Conservation (phyloP, 495 filamentous ascomycete species). For the Hypoxylon lienhwacheense region DNA sequence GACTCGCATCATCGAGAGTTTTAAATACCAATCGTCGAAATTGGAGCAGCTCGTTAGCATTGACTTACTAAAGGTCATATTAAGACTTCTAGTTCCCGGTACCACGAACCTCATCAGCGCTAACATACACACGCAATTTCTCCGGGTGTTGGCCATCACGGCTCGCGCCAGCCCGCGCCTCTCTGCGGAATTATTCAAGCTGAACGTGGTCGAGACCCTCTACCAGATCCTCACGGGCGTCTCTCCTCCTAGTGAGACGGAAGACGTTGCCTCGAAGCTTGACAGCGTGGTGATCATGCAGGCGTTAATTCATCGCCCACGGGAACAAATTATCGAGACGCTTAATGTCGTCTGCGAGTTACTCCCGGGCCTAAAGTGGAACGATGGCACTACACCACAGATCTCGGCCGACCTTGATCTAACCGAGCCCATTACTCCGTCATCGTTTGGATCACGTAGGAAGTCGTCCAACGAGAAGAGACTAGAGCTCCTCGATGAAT, state of each 20-base stretch:
- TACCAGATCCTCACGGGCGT: conserved; percentile 98
- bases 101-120: conserved; percentile 94
- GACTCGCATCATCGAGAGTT: conserved; percentile 95
- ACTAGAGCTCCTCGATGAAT: conserved; percentile 71
- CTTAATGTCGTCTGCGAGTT: conserved; percentile 98
- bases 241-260: conserved; percentile 78
- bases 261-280: conserved; percentile 84
- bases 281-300: conserved; percentile 99
- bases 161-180: conserved; percentile 84
- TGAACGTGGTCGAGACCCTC: conserved; percentile 96
- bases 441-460: conserved; percentile 46
- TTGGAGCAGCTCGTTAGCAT: conserved; percentile 89
- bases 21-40: conserved; percentile 80
- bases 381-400: conserved; percentile 44
- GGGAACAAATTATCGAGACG: conserved; percentile 95
- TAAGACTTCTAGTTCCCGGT: conserved; percentile 89
- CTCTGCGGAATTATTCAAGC: conserved; percentile 89
- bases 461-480: conserved; percentile 76
- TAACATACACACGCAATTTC: conserved; percentile 95
- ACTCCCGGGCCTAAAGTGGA: conserved; percentile 67
- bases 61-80: conserved; percentile 80
- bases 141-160: conserved; percentile 84
- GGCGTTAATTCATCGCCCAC: conserved; percentile 92
- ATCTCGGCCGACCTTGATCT: conserved; percentile 26
- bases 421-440: conserved; percentile 42